phyloP scores from a whole-genome alignment of 2,329 filamentous ascomycete species.

The Talaromyces sp. region DNA sequence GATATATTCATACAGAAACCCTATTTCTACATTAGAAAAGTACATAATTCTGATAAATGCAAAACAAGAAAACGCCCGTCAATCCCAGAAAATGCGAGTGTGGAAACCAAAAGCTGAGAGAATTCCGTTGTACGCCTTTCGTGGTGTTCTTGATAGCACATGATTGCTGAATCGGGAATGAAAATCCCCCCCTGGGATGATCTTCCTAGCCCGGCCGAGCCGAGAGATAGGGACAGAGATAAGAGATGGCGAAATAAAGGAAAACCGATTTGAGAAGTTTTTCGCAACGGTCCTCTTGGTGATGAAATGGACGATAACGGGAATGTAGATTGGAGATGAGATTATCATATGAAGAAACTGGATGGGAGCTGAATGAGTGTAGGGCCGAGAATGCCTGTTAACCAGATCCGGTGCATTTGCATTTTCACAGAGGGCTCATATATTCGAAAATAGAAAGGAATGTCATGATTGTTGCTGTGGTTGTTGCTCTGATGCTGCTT shows the following conservation, averaged over 20 bases:
- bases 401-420: neutral
- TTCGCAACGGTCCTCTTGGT: neutral
- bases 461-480: neutral
- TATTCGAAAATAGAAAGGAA: neutral
- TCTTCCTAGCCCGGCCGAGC: neutral
- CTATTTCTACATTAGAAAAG: neutral
- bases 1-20: neutral
- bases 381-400: neutral
- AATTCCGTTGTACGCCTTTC: too few species aligned
- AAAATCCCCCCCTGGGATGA: slow-evolving; percentile 2
- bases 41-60: neutral
- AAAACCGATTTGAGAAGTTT: neutral
- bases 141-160: slow-evolving; percentile 8
- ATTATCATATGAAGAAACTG: neutral
- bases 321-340: neutral
- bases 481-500: slow-evolving; percentile 8
- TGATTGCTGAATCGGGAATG: slow-evolving; percentile 15
- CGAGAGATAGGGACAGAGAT: neutral
- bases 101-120: too few species aligned
- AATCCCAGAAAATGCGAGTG: neutral
- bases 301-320: neutral
- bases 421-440: neutral
- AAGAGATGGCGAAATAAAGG: too few species aligned
- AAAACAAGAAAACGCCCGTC: neutral
- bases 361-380: neutral